Evolutionary conservation across 805 yeast genomes (phyloP).

Genomic region (Nakazawaea molendinolei): DNA sequence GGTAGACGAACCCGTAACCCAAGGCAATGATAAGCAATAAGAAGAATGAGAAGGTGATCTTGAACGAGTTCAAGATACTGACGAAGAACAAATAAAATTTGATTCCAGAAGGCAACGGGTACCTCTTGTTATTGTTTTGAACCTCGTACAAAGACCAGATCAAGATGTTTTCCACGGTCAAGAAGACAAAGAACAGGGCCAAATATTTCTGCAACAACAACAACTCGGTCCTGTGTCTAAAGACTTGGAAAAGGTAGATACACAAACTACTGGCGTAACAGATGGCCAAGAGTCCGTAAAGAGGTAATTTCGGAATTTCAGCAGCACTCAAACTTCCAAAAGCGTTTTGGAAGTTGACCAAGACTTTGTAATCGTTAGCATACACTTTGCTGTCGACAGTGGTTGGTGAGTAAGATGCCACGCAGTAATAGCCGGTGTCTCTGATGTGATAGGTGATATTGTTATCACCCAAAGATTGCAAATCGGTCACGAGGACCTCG

Average conservation of each 20-base stretch:
- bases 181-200: conserved; percentile 75
- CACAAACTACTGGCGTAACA: conserved; percentile 76
- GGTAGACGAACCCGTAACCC: conserved; percentile 93
- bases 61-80: conserved; percentile 71
- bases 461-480: conserved; percentile 53
- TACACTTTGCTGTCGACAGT: conserved; percentile 20
- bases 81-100: conserved; percentile 72
- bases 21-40: conserved; percentile 75
- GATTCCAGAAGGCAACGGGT: conserved; percentile 35
- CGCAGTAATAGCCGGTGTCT: conserved; percentile 88
- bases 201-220: conserved; percentile 87
- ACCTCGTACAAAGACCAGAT: conserved; percentile 91
- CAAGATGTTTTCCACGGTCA: conserved; percentile 77
- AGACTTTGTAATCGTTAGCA: conserved; percentile 45
- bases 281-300: conserved; percentile 80
- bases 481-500: conserved; percentile 48
- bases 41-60: conserved; percentile 84
- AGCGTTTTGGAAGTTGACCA: conserved; percentile 84
- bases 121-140: conserved; percentile 46
- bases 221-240: conserved; percentile 78
- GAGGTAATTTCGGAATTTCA: conserved; percentile 85
- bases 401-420: conserved; percentile 55
- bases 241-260: conserved; percentile 80
- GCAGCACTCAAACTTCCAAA: conserved; percentile 86
- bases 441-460: conserved; percentile 57